A percentile compares a stretch with the other conserved stretches of the same genome.
Conservation (phyloP, 805 yeast genomes). For the Candida yuanshanica region DNA sequence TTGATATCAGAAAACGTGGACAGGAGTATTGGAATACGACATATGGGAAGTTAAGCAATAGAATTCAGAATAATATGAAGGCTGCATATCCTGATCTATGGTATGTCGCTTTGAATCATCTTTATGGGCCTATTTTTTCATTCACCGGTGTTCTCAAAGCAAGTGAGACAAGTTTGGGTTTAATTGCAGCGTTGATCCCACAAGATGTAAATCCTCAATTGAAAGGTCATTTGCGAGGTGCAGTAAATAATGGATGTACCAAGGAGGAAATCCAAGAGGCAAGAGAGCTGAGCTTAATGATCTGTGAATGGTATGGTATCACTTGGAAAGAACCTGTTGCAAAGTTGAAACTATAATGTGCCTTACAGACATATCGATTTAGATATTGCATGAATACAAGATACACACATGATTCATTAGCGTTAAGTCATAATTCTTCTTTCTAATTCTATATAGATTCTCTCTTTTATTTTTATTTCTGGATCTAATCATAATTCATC, state of each 20-base stretch:
- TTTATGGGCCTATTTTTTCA: slow-evolving; percentile 74
- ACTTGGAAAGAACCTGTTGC: slow-evolving; percentile 44
- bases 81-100: slow-evolving; percentile 84
- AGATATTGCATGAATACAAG: no score
- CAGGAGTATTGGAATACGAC: slow-evolving; percentile 63
- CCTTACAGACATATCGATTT: no score
- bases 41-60: slow-evolving; percentile 65
- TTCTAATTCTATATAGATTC: no score
- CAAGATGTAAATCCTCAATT: slow-evolving; percentile 92
- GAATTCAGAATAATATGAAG: slow-evolving; percentile 63
- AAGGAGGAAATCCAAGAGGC: slow-evolving; percentile 55
- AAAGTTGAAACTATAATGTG: slow-evolving; percentile 15
- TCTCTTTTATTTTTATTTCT: no score
- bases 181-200: slow-evolving; percentile 77
- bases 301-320: slow-evolving; percentile 72
- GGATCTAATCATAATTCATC: slow-evolving; percentile 1
- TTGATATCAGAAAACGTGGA: slow-evolving; percentile 40
- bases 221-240: slow-evolving; percentile 87
- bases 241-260: slow-evolving; percentile 70
- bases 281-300: slow-evolving; percentile 54
- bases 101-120: slow-evolving; percentile 63
- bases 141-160: slow-evolving; percentile 56
- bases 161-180: slow-evolving; percentile 68
- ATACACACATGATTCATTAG: no score
- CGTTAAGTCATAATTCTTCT: no score